phyloP scores from a whole-genome alignment of 2,329 filamentous ascomycete species.

The Exophiala mesophila region DNA sequence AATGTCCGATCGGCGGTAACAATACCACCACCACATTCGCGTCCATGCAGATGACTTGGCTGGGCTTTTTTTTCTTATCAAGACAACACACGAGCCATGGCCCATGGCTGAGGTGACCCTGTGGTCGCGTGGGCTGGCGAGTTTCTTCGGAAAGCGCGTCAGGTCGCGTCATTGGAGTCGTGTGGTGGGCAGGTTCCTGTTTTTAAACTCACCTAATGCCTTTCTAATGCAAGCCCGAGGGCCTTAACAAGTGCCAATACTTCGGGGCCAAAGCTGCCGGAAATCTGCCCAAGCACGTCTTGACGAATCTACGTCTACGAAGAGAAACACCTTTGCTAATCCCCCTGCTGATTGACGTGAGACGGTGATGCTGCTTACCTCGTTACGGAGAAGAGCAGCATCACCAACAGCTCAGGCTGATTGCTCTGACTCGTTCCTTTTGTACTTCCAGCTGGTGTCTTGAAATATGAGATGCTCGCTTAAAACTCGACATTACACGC shows the following conservation, averaged over 20 bases:
- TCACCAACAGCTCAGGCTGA: too few species aligned
- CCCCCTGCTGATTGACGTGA: slow-evolving; percentile 19
- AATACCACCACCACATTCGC: not conserved
- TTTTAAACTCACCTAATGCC: slow-evolving; percentile 22
- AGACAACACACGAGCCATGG: slow-evolving; percentile 17
- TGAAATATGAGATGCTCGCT: too few species aligned
- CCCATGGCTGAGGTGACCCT: not conserved
- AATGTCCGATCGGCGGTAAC: too few species aligned
- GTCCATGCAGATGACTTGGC: not conserved
- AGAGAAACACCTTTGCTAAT: slow-evolving; percentile 17
- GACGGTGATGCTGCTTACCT: too few species aligned
- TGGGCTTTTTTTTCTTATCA: not conserved
- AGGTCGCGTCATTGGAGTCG: slow-evolving; percentile 21
- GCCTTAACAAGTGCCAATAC: slow-evolving; percentile 13
- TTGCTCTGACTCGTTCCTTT: too few species aligned
- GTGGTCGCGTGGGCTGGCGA: slow-evolving; percentile 19
- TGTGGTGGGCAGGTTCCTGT: slow-evolving; percentile 19
- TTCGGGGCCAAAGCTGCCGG: slow-evolving; percentile 18
- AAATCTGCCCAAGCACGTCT: slow-evolving; percentile 1
- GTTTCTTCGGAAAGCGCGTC: slow-evolving; percentile 19
- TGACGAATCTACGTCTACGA: slow-evolving; percentile 19
- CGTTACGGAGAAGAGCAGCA: too few species aligned
- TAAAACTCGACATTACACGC: too few species aligned
- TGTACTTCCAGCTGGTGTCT: too few species aligned
- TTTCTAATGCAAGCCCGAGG: slow-evolving; percentile 22